These are phyloP conservation scores for Penicillium mononematosum DNA, from an alignment of 495 filamentous ascomycete genomes.

Conservation along the genomic window DNA sequence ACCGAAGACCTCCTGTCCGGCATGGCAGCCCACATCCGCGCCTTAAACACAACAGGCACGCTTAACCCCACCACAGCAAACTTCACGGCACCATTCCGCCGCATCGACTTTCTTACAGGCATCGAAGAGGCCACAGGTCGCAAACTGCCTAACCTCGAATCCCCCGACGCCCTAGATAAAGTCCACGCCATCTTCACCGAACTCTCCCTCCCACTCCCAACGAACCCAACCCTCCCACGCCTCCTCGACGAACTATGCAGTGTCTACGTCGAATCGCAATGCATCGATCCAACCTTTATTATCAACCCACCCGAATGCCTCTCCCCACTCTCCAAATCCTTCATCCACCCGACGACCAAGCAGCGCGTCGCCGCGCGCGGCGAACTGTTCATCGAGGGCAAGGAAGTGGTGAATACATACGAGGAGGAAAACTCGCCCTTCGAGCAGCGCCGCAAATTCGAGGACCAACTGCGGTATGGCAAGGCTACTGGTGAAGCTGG, in stretches of 20 bases:
- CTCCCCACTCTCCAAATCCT: conserved; percentile 88
- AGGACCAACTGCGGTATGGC: conserved; percentile 53
- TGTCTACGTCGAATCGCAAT: conserved; percentile 71
- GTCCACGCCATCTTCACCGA: conserved; percentile 58
- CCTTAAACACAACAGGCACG: conserved; percentile 47
- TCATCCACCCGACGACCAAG: conserved; percentile 55
- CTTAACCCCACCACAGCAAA: conserved; percentile 52
- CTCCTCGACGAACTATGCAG: conserved; percentile 82
- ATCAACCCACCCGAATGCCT: conserved; percentile 88
- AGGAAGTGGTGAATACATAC: conserved; percentile 90
- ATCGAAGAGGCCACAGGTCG: conserved; percentile 65
- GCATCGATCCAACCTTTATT: conserved; percentile 76
- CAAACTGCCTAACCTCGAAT: conserved; percentile 65
- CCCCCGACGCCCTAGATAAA: conserved; percentile 52
- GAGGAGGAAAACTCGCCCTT: conserved; percentile 96
- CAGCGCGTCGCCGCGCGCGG: conserved; percentile 75
- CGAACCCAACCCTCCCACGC: conserved; percentile 64
- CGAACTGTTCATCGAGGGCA: conserved; percentile 80
- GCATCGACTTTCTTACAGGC: conserved; percentile 77
- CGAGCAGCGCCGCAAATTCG: conserved; percentile 82
- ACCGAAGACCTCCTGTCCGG: conserved; percentile 67
- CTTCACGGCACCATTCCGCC: conserved; percentile 61
- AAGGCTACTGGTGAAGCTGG: conserved; percentile 37
- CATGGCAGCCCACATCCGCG: conserved; percentile 52
- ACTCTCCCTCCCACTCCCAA: conserved; percentile 51